phyloP scores from a whole-genome alignment of 176 grass and related monocot species.

The Paspalum vaginatum region DNA sequence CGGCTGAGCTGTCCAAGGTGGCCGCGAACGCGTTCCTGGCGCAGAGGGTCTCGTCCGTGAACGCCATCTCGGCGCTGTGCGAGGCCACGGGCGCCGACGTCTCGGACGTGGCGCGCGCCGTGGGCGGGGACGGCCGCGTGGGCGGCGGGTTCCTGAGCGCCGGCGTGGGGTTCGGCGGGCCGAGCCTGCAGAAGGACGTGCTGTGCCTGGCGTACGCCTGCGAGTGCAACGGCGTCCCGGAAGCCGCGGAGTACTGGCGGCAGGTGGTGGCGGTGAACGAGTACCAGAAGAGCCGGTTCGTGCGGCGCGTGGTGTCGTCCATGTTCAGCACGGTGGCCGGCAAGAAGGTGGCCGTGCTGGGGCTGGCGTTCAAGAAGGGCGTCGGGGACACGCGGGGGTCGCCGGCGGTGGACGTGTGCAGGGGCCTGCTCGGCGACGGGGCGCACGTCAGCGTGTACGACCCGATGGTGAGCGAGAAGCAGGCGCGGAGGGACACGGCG shows the following conservation, averaged over 20 bases:
- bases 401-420: constrained; percentile 55
- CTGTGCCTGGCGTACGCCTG: constrained; percentile 58
- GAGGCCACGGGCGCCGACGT: constrained; percentile 62
- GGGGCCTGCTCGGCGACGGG: constrained; percentile 47
- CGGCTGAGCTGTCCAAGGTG: constrained; percentile 60
- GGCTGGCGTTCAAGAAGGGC: constrained; percentile 66
- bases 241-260: constrained; percentile 59
- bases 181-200: constrained; percentile 54
- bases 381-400: constrained; percentile 54
- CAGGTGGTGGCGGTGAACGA: constrained; percentile 66
- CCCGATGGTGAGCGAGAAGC: constrained; percentile 49
- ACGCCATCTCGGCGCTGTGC: constrained; percentile 62
- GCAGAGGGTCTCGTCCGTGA: constrained; percentile 61
- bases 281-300: constrained; percentile 66
- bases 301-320: constrained; percentile 58
- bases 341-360: constrained; percentile 60
- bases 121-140: constrained; percentile 50
- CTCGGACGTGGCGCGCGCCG: constrained; percentile 52
- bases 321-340: constrained; percentile 65
- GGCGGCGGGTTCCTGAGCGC: constrained; percentile 43
- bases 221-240: constrained; percentile 46
- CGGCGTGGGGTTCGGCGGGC: constrained; percentile 61
- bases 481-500: constrained; percentile 49
- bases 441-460: constrained; percentile 56
- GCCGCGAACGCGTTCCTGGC: constrained; percentile 62